Evolutionary conservation across 2,329 filamentous ascomycete species (phyloP).

Genomic region (Periconia macrospinosa): DNA sequence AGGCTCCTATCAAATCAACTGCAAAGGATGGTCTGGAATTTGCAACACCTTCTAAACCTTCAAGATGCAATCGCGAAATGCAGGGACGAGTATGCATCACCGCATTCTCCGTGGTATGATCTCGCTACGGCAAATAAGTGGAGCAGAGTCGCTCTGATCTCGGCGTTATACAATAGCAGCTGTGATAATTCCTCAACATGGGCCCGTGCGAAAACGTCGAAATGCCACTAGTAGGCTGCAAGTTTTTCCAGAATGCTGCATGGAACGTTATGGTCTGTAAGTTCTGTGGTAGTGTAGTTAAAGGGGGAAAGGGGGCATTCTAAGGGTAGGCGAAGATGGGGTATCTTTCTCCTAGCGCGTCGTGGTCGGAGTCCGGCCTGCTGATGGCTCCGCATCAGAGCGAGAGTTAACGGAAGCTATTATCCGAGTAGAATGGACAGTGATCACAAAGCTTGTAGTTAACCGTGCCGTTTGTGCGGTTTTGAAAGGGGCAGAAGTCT

Average conservation of each 20-base stretch:
- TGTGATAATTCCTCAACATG: not conserved
- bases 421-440: not conserved
- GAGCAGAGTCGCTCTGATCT: not conserved
- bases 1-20: not conserved
- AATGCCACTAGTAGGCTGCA: not conserved
- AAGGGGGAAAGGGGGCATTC: not conserved
- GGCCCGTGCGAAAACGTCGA: not conserved
- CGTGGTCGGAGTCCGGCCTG: conserved; percentile 19
- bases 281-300: not conserved
- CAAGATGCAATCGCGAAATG: not conserved
- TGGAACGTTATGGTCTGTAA: not conserved
- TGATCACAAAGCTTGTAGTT: not conserved
- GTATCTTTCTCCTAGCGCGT: not conserved
- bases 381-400: not conserved
- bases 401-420: not conserved
- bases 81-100: not conserved
- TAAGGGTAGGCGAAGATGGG: not conserved
- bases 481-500: not conserved
- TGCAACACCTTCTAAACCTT: too few relatives aligned
- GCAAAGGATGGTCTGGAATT: not conserved
- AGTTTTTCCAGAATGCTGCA: not conserved
- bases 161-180: not conserved
- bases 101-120: not conserved
- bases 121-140: not conserved
- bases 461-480: not conserved